Conservation (phyloP, 129 eudicot species). For the Tagetes erecta region DNA sequence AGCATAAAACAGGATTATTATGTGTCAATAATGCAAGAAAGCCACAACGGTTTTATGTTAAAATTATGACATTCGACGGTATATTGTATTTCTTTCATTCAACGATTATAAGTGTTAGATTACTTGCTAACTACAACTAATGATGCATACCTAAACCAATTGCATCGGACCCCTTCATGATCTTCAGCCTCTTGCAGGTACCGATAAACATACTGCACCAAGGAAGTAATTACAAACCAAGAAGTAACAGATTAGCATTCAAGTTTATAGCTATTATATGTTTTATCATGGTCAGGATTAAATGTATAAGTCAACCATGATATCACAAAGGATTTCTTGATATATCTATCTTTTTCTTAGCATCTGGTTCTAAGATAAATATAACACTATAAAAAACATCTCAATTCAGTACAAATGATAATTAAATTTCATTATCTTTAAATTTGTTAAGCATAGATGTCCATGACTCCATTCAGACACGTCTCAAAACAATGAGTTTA, state of each 20-base stretch:
- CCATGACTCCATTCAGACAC: background rate
- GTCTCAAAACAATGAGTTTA: background rate
- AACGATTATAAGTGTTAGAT: too few species aligned
- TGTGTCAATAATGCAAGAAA: background rate
- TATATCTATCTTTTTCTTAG: background rate
- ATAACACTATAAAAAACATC: background rate
- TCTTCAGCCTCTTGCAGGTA: constrained; percentile 86
- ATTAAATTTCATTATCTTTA: background rate
- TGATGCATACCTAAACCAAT: constrained; percentile 72
- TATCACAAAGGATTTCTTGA: background rate
- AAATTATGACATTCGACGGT: background rate
- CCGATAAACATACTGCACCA: constrained; percentile 74
- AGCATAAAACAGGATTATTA: background rate
- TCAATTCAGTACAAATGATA: background rate
- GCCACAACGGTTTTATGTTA: background rate
- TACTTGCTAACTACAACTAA: background rate
- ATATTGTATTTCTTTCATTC: background rate
- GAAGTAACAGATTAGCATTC: background rate
- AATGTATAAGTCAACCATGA: background rate
- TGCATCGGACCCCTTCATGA: constrained; percentile 97
- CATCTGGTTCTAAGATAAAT: background rate
- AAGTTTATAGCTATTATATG: background rate
- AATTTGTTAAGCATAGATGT: background rate
- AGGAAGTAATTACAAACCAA: background rate
- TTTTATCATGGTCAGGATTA: background rate